Conservation (phyloP, 768 basidiomycete genomes). For the Calvatia gigantea region DNA sequence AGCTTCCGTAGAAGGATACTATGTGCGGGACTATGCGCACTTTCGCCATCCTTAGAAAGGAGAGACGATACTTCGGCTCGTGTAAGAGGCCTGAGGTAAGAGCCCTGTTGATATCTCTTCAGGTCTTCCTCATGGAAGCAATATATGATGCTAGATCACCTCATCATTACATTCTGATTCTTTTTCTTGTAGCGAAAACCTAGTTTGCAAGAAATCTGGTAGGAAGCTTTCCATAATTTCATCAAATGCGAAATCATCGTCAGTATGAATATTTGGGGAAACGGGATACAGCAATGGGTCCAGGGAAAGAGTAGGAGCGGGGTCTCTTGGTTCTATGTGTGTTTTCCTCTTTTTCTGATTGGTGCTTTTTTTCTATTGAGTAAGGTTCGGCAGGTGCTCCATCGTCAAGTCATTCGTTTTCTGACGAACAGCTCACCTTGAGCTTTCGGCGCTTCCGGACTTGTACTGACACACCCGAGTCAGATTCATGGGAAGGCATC, state of each 20-base stretch:
- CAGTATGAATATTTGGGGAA: slow-evolving; percentile 13
- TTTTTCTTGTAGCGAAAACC: slow-evolving; percentile 18
- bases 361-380: background rate
- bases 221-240: slow-evolving; percentile 27
- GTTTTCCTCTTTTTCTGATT: background rate
- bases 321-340: background rate
- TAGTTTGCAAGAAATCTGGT: slow-evolving; percentile 23
- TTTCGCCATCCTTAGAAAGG: slow-evolving; percentile 20
- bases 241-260: slow-evolving; percentile 25
- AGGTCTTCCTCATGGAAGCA: background rate
- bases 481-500: slow-evolving; percentile 4
- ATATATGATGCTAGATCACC: slow-evolving; percentile 14
- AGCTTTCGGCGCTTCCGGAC: slow-evolving; percentile 6
- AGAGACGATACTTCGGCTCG: slow-evolving; percentile 37
- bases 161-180: slow-evolving; percentile 22
- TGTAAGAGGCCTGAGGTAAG: slow-evolving; percentile 37
- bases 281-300: slow-evolving; percentile 19
- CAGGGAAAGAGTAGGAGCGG: slow-evolving; percentile 3
- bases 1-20: slow-evolving; percentile 40
- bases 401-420: background rate
- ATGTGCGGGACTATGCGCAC: slow-evolving; percentile 16
- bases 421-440: background rate
- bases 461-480: background rate
- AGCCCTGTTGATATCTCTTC: slow-evolving; percentile 23
- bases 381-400: background rate